A percentile compares a stretch with the other conserved stretches of the same genome.
phyloP scores from a whole-genome alignment of 2,329 filamentous ascomycete species.

The Fusarium sp. region DNA sequence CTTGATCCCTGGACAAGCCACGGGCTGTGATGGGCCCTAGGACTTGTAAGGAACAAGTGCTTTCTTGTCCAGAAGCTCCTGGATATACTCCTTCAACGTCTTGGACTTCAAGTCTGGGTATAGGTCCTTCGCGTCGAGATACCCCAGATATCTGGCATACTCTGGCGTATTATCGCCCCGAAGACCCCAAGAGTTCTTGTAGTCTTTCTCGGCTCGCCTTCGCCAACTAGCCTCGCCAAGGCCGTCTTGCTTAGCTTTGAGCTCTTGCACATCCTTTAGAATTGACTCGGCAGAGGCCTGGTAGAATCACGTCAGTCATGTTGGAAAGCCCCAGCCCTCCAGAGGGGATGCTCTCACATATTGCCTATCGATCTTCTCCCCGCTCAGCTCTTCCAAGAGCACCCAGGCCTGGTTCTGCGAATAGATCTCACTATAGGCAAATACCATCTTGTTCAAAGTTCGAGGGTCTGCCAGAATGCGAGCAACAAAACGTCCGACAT shows the following conservation, averaged over 20 bases:
- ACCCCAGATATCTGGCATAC: slow-evolving; percentile 63
- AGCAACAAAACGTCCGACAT: slow-evolving; percentile 62
- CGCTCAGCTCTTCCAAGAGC: slow-evolving; percentile 56
- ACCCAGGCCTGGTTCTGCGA: slow-evolving; percentile 57
- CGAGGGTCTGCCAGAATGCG: slow-evolving; percentile 59
- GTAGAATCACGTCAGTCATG: neutral
- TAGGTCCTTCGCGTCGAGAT: slow-evolving; percentile 60
- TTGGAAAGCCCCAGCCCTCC: neutral
- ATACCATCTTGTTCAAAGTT: slow-evolving; percentile 62
- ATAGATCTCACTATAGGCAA: slow-evolving; percentile 56
- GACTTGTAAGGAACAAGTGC: neutral
- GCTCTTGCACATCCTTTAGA: neutral
- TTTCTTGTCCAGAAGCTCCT: slow-evolving; percentile 3
- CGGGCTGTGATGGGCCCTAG: too few relatives aligned
- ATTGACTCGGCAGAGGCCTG: slow-evolving; percentile 1
- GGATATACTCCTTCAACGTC: neutral
- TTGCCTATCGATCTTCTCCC: slow-evolving; percentile 53
- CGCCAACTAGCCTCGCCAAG: neutral
- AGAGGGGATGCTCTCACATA: neutral
- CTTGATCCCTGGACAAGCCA: too few relatives aligned
- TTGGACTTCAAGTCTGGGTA: slow-evolving; percentile 58
- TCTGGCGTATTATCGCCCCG: slow-evolving; percentile 63
- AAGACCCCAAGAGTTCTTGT: slow-evolving; percentile 56
- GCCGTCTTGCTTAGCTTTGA: neutral
- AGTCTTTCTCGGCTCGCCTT: slow-evolving; percentile 39